Evolutionary conservation across 768 basidiomycete species (phyloP).

Genomic region (Strobilomyces echinocephalus): DNA sequence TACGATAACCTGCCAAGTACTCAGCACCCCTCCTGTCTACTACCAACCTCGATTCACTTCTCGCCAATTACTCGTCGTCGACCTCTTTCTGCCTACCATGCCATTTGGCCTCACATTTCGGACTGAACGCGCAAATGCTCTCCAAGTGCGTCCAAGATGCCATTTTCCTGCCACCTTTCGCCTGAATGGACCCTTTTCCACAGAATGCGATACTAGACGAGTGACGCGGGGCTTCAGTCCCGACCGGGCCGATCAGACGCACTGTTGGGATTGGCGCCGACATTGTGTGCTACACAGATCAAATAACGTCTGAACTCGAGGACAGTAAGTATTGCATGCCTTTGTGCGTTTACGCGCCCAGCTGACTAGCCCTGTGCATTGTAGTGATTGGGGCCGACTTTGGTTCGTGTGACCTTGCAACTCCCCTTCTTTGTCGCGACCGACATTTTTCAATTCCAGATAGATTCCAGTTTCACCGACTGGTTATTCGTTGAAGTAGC

Average conservation of each 20-base stretch:
- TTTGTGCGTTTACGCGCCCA: background rate
- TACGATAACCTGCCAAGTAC: conserved; percentile 6
- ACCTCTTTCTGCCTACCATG: conserved; percentile 38
- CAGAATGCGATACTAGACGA: conserved; percentile 80
- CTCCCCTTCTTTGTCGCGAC: background rate
- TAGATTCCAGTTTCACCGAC: conserved; percentile 79
- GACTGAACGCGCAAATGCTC: conserved; percentile 66
- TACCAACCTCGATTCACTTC: conserved; percentile 21
- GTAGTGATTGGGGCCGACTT: conserved; percentile 77
- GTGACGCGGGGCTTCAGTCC: conserved; percentile 64
- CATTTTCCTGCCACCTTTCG: conserved; percentile 5
- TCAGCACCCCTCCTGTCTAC: conserved; percentile 13
- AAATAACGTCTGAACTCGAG: conserved; percentile 84
- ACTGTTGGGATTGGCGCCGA: conserved; percentile 1
- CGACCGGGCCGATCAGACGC: conserved; percentile 62
- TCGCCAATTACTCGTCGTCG: conserved; percentile 25
- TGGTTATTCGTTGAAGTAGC: conserved; percentile 84
- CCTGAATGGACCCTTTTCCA: conserved; percentile 10
- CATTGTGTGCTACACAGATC: conserved; percentile 41
- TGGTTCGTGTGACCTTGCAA: conserved; percentile 41
- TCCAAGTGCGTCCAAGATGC: conserved; percentile 49
- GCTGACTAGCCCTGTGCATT: conserved; percentile 10
- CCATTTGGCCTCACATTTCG: conserved; percentile 74
- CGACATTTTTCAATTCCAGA: conserved; percentile 7
- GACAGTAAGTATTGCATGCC: conserved; percentile 48